Base-by-base conservation (phyloP, 768 basidiomycete genomes). In the Leccinum arenicola region DNA sequence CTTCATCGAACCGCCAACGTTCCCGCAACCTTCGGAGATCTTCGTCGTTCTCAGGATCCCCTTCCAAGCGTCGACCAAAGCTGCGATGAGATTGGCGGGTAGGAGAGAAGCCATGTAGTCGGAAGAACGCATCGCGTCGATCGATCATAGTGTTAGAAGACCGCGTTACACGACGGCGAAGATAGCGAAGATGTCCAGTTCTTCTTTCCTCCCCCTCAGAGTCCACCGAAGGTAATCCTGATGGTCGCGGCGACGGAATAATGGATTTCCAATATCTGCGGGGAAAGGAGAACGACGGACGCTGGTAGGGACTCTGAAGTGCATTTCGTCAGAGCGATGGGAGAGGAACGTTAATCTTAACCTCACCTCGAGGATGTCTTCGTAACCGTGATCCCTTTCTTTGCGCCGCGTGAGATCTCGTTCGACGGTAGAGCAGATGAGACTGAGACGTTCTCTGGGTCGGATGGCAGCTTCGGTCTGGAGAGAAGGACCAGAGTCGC, bases 311-410 rank as follows among this genome's bases (percentile, higher is more conserved):
- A 61, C 83, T 83, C 89, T 92, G 61, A 4, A 52, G 60, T 50
- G 49, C 29, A 19, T 55, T 50, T 60, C 5, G 27, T 70, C 31
- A 67, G 51, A 27, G 38, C 17, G 12, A 14, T 40, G 0, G 10
- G 23, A 49, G 19, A 31, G 2, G 3, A 12, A 45, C 43, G 6
- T 12, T 17, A 10, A 25, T 56, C 53, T 21, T 4, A 17, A 2
- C 73, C 82, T 69, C 68, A 93, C 90, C 73, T 97, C 95, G 62
- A 92, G 80, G 54, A 80, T 78, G 68, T 98, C 95, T 64, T 96
- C 95, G 88, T 93, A 96, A 52, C 85, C 82, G 52, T 86, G 82
- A 66, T 95, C 90, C 51, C 79, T 73, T 52, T 94, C 89, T 69
- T 87, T 88, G 70, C 87, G 86, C 52, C 77, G 77, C 72, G 76